These are phyloP conservation scores for Cercospora zeina DNA, from an alignment of 2,329 filamentous ascomycete genomes.

Conservation along the genomic window DNA sequence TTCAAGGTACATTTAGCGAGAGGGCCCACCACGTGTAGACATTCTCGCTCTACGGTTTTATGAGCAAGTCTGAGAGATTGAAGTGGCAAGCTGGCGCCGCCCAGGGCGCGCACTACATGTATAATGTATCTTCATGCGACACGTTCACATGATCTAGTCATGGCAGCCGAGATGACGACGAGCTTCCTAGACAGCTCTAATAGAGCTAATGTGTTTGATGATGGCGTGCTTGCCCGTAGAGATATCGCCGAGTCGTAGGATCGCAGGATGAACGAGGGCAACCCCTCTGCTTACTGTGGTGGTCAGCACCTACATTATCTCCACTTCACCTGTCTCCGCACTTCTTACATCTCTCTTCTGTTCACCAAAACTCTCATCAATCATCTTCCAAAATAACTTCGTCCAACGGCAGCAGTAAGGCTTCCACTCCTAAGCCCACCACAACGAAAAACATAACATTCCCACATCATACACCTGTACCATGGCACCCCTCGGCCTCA, in stretches of 20 bases:
- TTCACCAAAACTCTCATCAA: not conserved
- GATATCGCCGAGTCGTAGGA: constrained; percentile 2
- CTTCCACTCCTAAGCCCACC: not conserved
- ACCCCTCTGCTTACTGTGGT: not conserved
- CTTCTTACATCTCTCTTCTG: not conserved
- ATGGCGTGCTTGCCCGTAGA: not conserved
- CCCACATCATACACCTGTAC: not conserved
- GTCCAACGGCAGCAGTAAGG: not conserved
- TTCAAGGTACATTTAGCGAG: too few species aligned
- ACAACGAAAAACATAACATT: not conserved
- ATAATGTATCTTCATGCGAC: too few species aligned
- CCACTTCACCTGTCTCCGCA: not conserved
- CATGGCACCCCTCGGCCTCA: constrained; percentile 19
- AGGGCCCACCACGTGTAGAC: too few species aligned
- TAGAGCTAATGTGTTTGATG: not conserved
- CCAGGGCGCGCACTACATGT: too few species aligned
- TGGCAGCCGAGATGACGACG: not conserved
- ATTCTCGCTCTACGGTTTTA: too few species aligned
- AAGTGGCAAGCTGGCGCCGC: too few species aligned
- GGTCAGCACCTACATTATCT: not conserved
- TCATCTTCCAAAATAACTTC: not conserved
- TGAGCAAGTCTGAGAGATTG: too few species aligned
- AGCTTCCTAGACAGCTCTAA: not conserved
- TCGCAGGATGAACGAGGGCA: not conserved
- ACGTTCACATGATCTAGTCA: not conserved